Conservation (phyloP, 129 eudicot species). For the sunflower (Helianthus annuus) region HanXRQr2.0-SUNRISE NC_035445.2:85132497-85132996, state of each 20-base stretch:
- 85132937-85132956: conserved; percentile 79
- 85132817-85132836: neutral
- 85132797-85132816: neutral
- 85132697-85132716: neutral
- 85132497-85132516: no score
- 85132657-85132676: no score
- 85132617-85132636: no score
- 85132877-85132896: neutral
- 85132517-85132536: no score
- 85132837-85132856: neutral
- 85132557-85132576: no score
- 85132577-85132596: no score
- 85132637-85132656: no score
- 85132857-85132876: neutral
- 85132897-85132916: conserved; percentile 77
- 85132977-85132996: conserved; percentile 71
- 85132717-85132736: neutral
- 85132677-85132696: neutral
- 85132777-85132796: neutral
- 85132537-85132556: no score
- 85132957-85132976: no score
- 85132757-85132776: neutral
- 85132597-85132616: no score
- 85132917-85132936: conserved; percentile 71
- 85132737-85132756: no score